Evolutionary conservation across 2,329 filamentous ascomycete species (phyloP), one percentile per base, ranked within the genome.

Genomic region (Blumeria hordei): DNA sequence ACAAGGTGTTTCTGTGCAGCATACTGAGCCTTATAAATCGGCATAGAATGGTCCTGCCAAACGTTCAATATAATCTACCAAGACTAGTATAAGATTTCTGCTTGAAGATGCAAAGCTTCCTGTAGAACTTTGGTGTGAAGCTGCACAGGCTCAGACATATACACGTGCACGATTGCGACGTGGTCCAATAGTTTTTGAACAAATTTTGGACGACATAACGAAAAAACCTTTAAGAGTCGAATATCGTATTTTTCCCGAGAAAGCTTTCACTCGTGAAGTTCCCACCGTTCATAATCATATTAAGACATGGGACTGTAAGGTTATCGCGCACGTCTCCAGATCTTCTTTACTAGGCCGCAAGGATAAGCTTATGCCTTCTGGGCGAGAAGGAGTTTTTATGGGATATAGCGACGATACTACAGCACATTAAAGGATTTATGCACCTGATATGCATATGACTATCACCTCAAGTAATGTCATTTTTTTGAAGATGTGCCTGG

Each of bases 51-150:
- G 49, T n/a, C 49, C 49, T 52, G 49, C 33, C 2, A 28, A 52
- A 36, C 32, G 49, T 35, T 52, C 49, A 35, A 52, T 52, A n/a
- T 28, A 52, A 52, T 28, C 49, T 35, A 52, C 49, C 16, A 28
- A 35, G 34, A 35, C 49, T 35, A 52, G 33, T 52, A 52, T 52
- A 14, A 35, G 32, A 52, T 52, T 7, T 37, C 36, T 52, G 49
- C 49, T 52, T n/a, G 49, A 52, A 4, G 28, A 52, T 36, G 49
- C 49, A 52, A 52, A 52, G 33, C 49, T 52, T 52, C 49, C 49
- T 7, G 49, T 52, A 7, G 49, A 52, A 52, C 35, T 52, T 21
- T 52, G 33, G 49, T 52, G 49, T 16, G 49, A 52, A 52, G 49
- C 49, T 9, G 33, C 49, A 16, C 49, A 52, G 18, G 49, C 49